Conservation (phyloP, 2,329 filamentous ascomycete species). For the Aciculosporium take region DNA sequence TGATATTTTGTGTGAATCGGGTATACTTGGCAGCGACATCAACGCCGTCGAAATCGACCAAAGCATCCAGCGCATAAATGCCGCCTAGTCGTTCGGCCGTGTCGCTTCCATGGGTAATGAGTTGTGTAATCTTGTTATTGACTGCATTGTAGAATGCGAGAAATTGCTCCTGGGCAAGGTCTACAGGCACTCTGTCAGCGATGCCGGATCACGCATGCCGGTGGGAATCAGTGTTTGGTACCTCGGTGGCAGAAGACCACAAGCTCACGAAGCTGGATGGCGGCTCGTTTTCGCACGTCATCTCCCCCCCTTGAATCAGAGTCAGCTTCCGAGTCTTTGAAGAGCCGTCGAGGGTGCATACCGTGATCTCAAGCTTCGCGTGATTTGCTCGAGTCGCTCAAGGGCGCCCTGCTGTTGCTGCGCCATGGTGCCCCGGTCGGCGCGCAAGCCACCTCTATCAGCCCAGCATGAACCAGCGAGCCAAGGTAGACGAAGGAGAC, state of each 20-base stretch:
- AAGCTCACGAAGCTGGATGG: conserved; percentile 39
- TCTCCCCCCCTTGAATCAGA: conserved; percentile 23
- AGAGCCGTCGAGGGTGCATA: conserved; percentile 15
- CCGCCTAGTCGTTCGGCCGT: conserved; percentile 81
- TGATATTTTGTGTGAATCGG: conserved; percentile 81
- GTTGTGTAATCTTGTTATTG: conserved; percentile 40
- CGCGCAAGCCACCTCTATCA: conserved; percentile 12
- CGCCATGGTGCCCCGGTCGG: conserved; percentile 22
- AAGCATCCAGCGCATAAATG: conserved; percentile 76
- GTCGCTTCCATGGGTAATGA: conserved; percentile 77
- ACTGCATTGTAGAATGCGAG: conserved; percentile 40
- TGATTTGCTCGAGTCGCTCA: conserved; percentile 39
- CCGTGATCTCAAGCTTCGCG: conserved; percentile 42
- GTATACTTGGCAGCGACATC: conserved; percentile 90
- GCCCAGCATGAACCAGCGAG: conserved; percentile 15
- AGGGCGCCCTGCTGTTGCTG: conserved; percentile 38
- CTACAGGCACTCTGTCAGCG: conserved; percentile 23
- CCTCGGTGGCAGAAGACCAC: conserved; percentile 42
- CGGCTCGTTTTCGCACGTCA: conserved; percentile 37
- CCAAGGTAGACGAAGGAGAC: background rate
- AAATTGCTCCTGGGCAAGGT: conserved; percentile 72
- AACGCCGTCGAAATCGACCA: conserved; percentile 93
- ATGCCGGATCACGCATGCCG: background rate
- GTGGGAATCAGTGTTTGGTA: conserved; percentile 12
- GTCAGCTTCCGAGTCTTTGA: conserved; percentile 8